Conservation (phyloP, 2,329 filamentous ascomycete genomes). For the Aspergillus brunneoviolaceus region DNA sequence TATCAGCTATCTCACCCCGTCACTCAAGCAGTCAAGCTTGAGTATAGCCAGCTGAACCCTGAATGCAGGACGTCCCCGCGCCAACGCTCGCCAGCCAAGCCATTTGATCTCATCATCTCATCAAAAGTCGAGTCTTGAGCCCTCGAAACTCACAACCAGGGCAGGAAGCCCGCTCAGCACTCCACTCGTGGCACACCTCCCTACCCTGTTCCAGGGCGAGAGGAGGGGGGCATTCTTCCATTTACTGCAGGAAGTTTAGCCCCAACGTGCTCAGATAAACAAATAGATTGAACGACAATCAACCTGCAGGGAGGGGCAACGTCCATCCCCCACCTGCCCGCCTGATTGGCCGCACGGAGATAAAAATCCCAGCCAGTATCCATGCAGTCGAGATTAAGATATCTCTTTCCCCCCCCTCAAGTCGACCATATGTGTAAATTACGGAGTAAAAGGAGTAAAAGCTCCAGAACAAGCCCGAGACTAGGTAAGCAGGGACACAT, state of each 20-base stretch:
- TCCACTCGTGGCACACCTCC: background rate
- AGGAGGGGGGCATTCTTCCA: background rate
- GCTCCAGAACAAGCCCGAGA: background rate
- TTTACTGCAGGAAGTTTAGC: background rate
- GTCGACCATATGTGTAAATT: too few relatives aligned
- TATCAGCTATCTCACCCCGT: background rate
- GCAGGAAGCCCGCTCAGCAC: background rate
- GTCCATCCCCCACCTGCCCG: background rate
- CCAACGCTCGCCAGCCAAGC: too few relatives aligned
- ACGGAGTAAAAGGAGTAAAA: too few relatives aligned
- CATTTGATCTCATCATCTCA: too few relatives aligned
- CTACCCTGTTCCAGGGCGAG: background rate
- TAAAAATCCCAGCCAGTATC: slow-evolving; percentile 1
- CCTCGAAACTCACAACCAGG: background rate
- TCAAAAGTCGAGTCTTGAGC: background rate
- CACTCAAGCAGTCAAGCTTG: background rate
- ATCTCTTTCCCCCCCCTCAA: background rate
- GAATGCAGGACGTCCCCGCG: background rate
- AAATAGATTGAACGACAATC: background rate
- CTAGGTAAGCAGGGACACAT: slow-evolving; percentile 7
- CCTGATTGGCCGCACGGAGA: background rate
- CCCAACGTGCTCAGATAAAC: background rate
- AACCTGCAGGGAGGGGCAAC: background rate
- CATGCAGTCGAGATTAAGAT: slow-evolving; percentile 10
- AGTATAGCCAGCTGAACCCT: background rate